Evolutionary conservation across 768 basidiomycete species (phyloP), one percentile per base, ranked within the genome.

Genomic region (Tylopilus intermedius): DNA sequence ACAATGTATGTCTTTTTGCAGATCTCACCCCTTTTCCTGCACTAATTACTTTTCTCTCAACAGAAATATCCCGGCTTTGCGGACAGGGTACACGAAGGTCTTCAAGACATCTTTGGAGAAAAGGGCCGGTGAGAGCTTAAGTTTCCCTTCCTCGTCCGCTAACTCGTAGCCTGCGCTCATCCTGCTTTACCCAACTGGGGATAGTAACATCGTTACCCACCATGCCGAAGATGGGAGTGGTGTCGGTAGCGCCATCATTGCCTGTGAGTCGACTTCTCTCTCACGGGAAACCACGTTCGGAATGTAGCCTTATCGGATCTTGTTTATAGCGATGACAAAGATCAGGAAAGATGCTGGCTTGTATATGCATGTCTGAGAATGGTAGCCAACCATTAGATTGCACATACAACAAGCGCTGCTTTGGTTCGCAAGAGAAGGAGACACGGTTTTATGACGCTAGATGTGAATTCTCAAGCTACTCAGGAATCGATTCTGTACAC

Each of bases 1-100:
- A 97, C 71, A 95, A 94, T 63, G 93, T 94, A 56, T 56, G 86
- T 57, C 39, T 11, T 13, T 8, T 40, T 21, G 9, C 18, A 21
- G 24, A 51, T 37, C 48, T 24, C 50, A 40, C n/a, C 38, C 8
- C 15, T 11, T 40, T 32, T 26, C 4, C 13, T 8, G n/a, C 51
- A 32, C 41, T 58, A n/a, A 58, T 48, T 24, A 0, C 7, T 33
- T 32, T 30, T 1, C 4, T 32, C 13, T 48, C n/a, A 6, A 18
- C 53, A 97, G 93, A 96, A 97, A 90, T 98, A 98, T 72, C 96
- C 96, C 30, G 83, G 88, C 37, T 99, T 98, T 66, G 81, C 94
- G 35, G 90, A 97, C 58, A 78, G 93, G 53, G 84, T 98, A 51
- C 92, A 96, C 60, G 86, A 94, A 67, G 96, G 94, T 13, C 72